Evolutionary conservation across 352 stramenopile species (phyloP).

Genomic region (Phytophthora vignae): DNA sequence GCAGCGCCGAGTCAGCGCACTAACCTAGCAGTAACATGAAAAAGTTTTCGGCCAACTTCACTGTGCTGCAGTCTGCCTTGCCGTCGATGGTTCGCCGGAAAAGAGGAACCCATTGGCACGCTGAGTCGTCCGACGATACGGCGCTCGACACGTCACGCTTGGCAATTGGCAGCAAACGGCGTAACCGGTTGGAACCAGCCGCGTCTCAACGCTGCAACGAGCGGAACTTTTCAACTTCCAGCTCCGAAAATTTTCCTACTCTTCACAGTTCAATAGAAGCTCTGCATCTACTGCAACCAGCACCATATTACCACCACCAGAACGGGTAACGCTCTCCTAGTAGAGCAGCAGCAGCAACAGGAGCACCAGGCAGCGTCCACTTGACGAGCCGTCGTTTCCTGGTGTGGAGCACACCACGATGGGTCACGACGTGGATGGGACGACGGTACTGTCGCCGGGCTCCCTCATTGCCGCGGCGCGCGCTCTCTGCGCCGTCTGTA

Average conservation of each 20-base stretch:
- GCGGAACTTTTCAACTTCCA: too few relatives aligned
- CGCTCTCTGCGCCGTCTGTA: slow-evolving; percentile 48
- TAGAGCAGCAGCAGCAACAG: too few relatives aligned
- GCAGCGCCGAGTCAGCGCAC: neutral
- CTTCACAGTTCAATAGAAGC: neutral
- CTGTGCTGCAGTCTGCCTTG: neutral
- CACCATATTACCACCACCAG: too few relatives aligned
- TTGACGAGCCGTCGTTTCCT: neutral
- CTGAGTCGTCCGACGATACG: slow-evolving; percentile 4
- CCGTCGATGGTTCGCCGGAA: slow-evolving; percentile 19
- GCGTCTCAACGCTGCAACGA: slow-evolving; percentile 18
- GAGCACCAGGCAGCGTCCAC: neutral
- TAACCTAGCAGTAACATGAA: neutral
- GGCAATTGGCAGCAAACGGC: neutral
- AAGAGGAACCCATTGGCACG: slow-evolving; percentile 24
- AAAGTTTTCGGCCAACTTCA: neutral
- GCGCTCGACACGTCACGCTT: slow-evolving; percentile 6
- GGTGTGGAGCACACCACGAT: slow-evolving; percentile 41
- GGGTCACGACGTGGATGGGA: slow-evolving; percentile 44
- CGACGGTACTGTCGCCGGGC: slow-evolving; percentile 35
- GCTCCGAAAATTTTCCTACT: neutral
- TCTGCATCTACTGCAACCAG: too few relatives aligned
- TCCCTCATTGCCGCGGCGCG: slow-evolving; percentile 30
- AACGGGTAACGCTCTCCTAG: too few relatives aligned
- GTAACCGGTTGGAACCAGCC: too few relatives aligned